Percentiles rank a stretch among this genome's conserved stretches.
Evolutionary conservation across 495 filamentous ascomycete species (phyloP).

Genomic region (Poronia punctata): DNA sequence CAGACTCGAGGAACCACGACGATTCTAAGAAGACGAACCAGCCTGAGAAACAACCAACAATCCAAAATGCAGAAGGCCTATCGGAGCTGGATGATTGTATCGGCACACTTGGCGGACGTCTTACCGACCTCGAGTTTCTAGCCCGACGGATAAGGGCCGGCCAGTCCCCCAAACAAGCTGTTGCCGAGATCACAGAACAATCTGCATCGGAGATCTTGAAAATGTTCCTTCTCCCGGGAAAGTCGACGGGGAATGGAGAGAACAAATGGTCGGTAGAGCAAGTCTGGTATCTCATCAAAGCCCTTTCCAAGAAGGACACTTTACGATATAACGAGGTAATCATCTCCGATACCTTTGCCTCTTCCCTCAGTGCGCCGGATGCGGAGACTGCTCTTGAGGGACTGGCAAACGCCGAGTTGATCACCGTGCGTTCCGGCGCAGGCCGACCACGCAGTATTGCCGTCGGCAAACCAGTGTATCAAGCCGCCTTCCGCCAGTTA

Average conservation of each 20-base stretch:
- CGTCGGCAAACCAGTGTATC: constrained; percentile 83
- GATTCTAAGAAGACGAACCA: constrained; percentile 11
- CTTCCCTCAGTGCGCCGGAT: constrained; percentile 36
- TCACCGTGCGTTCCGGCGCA: constrained; percentile 62
- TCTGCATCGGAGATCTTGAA: constrained; percentile 85
- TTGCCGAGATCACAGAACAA: constrained; percentile 82
- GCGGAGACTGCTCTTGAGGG: constrained; percentile 69
- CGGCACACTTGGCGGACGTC: constrained; percentile 71
- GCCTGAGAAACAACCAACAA: constrained; percentile 21
- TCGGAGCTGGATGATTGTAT: constrained; percentile 76
- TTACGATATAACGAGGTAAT: constrained; percentile 80
- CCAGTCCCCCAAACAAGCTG: constrained; percentile 77
- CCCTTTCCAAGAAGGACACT: constrained; percentile 51
- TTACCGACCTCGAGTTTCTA: constrained; percentile 91
- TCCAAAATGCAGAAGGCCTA: constrained; percentile 37
- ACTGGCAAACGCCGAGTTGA: constrained; percentile 81
- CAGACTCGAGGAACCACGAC: constrained; percentile 11
- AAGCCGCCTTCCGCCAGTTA: constrained; percentile 68
- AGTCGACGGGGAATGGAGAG: constrained; percentile 32
- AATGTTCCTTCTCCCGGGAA: constrained; percentile 67
- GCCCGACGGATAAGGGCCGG: constrained; percentile 85
- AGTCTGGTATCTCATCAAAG: constrained; percentile 81
- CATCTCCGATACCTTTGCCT: constrained; percentile 63
- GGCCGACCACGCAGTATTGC: constrained; percentile 72
- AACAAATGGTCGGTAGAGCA: constrained; percentile 72